A percentile compares a stretch with the other conserved stretches of the same genome.
phyloP scores from a whole-genome alignment of 345 rosid species.

The Zanthoxylum bungeanum region DNA sequence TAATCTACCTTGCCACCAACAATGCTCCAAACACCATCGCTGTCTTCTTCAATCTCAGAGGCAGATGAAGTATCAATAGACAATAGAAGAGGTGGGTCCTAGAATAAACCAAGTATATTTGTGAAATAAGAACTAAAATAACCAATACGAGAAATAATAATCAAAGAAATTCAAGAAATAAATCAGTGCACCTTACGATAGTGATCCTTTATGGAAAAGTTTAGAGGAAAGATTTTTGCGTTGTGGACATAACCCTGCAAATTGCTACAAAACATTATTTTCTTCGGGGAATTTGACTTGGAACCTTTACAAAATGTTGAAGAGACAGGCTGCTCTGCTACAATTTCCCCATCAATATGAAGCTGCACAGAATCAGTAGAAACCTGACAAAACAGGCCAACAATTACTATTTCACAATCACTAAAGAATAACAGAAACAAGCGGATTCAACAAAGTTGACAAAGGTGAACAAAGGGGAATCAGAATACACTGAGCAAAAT shows the following conservation, averaged over 20 bases:
- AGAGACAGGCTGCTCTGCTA: conserved; percentile 45
- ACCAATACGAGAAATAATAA: neutral
- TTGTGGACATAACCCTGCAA: conserved; percentile 57
- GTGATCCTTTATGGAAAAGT: conserved; percentile 39
- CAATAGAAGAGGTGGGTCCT: conserved; percentile 68
- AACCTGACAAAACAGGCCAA: conserved; percentile 36
- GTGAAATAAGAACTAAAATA: conserved; percentile 10
- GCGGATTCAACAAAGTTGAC: neutral
- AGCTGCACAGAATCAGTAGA: conserved; percentile 47
- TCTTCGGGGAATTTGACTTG: conserved; percentile 29
- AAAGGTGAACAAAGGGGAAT: neutral
- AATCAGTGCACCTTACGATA: conserved; percentile 36
- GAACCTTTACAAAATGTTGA: conserved; percentile 33
- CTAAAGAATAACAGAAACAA: neutral
- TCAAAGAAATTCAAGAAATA: conserved; percentile 6
- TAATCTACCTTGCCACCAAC: conserved; percentile 74
- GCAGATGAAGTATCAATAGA: conserved; percentile 54
- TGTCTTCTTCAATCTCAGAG: conserved; percentile 59
- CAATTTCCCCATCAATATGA: conserved; percentile 53
- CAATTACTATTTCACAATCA: conserved; percentile 1
- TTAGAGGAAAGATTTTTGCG: conserved; percentile 44
- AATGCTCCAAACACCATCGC: conserved; percentile 72
- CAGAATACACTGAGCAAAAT: neutral
- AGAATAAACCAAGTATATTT: conserved; percentile 23
- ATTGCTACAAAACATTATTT: conserved; percentile 43